These are phyloP conservation scores for Oidium heveae DNA, from an alignment of 2,329 filamentous ascomycete genomes.

Conservation along the genomic window DNA sequence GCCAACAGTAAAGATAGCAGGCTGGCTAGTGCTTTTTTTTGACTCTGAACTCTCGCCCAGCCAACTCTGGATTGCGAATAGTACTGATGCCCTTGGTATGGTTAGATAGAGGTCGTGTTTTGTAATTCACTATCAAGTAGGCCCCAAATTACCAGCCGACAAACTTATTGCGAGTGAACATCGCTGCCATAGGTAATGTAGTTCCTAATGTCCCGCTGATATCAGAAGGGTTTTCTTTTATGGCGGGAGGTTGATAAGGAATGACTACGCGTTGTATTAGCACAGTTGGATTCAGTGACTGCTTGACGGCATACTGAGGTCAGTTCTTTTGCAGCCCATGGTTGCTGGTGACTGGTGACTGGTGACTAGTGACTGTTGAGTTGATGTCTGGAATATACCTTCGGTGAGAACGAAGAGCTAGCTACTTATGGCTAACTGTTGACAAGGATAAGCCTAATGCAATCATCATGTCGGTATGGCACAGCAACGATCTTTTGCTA, in stretches of 20 bases:
- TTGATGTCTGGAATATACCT: too few species aligned
- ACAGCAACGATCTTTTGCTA: too few species aligned
- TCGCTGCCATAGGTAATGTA: conserved; percentile 85
- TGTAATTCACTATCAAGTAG: conserved; percentile 4
- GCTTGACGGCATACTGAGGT: conserved; percentile 34
- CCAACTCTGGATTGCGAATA: conserved; percentile 54
- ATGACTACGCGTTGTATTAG: conserved; percentile 34
- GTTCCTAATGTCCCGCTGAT: conserved; percentile 46
- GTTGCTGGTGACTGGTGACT: not conserved
- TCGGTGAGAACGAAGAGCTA: too few species aligned
- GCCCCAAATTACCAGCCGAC: conserved; percentile 27
- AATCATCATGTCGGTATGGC: too few species aligned
- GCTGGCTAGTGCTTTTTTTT: conserved; percentile 38
- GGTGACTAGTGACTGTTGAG: too few species aligned
- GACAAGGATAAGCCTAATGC: too few species aligned
- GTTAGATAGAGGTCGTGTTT: conserved; percentile 2
- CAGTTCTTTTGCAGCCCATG: conserved; percentile 37
- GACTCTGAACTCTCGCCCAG: conserved; percentile 47
- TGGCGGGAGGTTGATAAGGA: conserved; percentile 56
- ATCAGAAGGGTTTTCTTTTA: conserved; percentile 38
- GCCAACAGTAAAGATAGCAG: conserved; percentile 47
- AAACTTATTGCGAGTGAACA: conserved; percentile 78
- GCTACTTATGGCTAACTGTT: too few species aligned
- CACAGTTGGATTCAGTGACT: not conserved
- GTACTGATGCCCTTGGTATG: conserved; percentile 35